These are phyloP conservation scores for Microbotryum saponariae DNA, from an alignment of 1,284 basidiomycete species.

Conservation along the genomic window DNA sequence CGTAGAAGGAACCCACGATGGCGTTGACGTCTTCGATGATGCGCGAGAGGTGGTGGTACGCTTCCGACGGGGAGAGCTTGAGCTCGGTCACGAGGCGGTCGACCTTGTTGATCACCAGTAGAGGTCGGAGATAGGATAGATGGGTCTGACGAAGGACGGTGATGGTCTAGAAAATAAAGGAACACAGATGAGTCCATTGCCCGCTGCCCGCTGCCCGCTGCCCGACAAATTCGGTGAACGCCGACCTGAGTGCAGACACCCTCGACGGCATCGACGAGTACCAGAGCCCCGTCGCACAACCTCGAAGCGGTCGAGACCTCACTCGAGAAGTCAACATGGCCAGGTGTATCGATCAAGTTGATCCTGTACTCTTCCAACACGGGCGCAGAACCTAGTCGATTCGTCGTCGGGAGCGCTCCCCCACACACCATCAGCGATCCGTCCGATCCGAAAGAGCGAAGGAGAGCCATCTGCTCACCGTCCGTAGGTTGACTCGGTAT, in stretches of 20 bases:
- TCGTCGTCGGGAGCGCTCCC: neutral
- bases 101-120: slow-evolving; percentile 96
- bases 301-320: slow-evolving; percentile 93
- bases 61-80: slow-evolving; percentile 81
- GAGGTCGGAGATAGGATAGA: slow-evolving; percentile 77
- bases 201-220: neutral
- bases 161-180: slow-evolving; percentile 60
- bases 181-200: neutral
- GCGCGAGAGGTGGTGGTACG: slow-evolving; percentile 85
- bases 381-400: slow-evolving; percentile 45
- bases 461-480: neutral
- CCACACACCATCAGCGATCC: neutral
- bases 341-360: slow-evolving; percentile 97
- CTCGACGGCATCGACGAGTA: slow-evolving; percentile 96
- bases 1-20: slow-evolving; percentile 94
- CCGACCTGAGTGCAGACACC: slow-evolving; percentile 93
- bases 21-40: slow-evolving; percentile 97
- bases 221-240: slow-evolving; percentile 8
- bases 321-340: slow-evolving; percentile 96
- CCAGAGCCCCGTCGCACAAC: slow-evolving; percentile 88
- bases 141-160: slow-evolving; percentile 92
- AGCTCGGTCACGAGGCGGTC: slow-evolving; percentile 93
- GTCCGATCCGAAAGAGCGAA: neutral
- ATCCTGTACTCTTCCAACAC: slow-evolving; percentile 61
- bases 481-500: slow-evolving; percentile 11